Conservation (phyloP, 805 yeast species). For the Wickerhamomyces sydowiorum region DNA sequence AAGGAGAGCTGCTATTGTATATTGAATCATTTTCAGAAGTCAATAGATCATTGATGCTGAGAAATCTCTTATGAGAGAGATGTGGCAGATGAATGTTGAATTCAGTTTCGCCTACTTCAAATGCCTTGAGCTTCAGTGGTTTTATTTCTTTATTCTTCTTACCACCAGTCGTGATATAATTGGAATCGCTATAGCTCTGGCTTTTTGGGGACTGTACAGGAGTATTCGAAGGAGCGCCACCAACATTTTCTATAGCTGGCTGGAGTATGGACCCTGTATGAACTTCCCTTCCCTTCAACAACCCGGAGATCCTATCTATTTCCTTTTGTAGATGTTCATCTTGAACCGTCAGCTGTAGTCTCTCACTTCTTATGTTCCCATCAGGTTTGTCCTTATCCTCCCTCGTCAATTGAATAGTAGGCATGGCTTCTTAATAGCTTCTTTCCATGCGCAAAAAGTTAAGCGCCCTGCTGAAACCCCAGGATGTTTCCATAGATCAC, state of each 20-base stretch:
- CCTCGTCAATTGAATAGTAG: no score
- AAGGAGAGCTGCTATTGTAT: neutral
- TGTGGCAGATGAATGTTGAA: neutral
- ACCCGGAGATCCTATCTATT: neutral
- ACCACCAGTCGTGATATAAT: neutral
- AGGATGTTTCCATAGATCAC: no score
- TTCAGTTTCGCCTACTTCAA: neutral
- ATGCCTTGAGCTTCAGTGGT: neutral
- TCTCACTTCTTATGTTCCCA: no score
- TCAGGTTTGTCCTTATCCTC: no score
- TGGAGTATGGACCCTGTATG: neutral
- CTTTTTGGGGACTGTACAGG: conserved; percentile 2
- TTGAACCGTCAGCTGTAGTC: neutral
- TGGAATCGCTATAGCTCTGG: neutral
- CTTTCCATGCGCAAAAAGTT: no score
- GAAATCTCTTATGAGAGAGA: neutral
- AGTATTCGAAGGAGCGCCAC: conserved; percentile 5
- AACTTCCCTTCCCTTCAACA: neutral
- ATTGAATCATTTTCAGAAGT: neutral
- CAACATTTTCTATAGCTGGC: neutral
- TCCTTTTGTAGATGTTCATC: neutral
- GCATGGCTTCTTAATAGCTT: no score
- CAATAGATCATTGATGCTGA: neutral
- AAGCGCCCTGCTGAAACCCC: neutral
- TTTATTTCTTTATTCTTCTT: neutral